These are phyloP conservation scores for Tricholoma matsutake DNA, from an alignment of 768 basidiomycete species.

Conservation along the genomic window DNA sequence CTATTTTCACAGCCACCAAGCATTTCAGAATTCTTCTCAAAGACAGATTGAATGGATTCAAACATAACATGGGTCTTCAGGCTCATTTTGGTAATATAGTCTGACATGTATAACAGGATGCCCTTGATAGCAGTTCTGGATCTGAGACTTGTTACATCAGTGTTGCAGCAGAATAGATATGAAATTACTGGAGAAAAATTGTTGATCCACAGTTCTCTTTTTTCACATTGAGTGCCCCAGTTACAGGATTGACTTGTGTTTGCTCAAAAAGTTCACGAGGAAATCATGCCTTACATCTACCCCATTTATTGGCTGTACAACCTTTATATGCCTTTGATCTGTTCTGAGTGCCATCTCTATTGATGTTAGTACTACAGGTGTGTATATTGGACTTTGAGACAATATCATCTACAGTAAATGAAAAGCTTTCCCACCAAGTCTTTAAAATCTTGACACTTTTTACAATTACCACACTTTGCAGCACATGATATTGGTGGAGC, in stretches of 20 bases:
- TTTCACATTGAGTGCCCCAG: conserved; percentile 28
- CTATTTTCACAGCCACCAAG: conserved; percentile 9
- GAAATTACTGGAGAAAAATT: too few species aligned
- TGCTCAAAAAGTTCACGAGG: conserved; percentile 31
- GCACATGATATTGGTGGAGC: not conserved
- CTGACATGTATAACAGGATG: conserved; percentile 35
- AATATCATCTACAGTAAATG: too few species aligned
- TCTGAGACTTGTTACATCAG: conserved; percentile 25
- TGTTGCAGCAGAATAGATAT: too few species aligned
- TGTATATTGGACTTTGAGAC: too few species aligned
- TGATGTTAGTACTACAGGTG: too few species aligned
- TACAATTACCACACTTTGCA: conserved; percentile 14
- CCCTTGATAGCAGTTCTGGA: conserved; percentile 40
- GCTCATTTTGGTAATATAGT: conserved; percentile 33
- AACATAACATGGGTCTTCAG: conserved; percentile 31
- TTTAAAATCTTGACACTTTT: too few species aligned
- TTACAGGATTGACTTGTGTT: conserved; percentile 22
- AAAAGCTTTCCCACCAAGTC: too few species aligned
- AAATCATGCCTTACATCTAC: conserved; percentile 3
- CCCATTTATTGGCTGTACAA: too few species aligned
- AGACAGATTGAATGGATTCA: conserved; percentile 23
- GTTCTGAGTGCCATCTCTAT: too few species aligned
- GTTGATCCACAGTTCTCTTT: conserved; percentile 9
- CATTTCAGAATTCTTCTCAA: conserved; percentile 8
- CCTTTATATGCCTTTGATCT: too few species aligned